Percentiles rank a stretch among this genome's conserved stretches.
Conservation (phyloP, 2,329 filamentous ascomycete species). For the Aspergillus brunneoviolaceus region DNA sequence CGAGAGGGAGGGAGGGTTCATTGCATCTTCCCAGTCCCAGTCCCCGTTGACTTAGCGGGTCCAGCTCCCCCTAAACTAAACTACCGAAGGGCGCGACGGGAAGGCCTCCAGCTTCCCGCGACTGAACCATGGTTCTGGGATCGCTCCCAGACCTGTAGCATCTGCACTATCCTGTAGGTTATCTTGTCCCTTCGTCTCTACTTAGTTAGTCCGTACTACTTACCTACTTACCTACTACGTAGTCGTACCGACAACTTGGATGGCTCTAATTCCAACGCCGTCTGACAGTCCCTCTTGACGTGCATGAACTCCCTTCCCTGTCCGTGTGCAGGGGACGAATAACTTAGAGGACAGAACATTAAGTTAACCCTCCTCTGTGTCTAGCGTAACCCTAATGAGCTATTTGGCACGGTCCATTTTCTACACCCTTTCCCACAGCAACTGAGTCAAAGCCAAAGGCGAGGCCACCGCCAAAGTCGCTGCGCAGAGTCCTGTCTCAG, state of each 20-base stretch:
- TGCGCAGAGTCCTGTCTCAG: background rate
- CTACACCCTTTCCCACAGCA: background rate
- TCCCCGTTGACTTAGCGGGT: constrained; percentile 24
- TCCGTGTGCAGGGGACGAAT: constrained; percentile 12
- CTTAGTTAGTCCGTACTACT: too few species aligned
- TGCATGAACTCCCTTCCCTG: constrained; percentile 25
- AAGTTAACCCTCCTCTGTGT: background rate
- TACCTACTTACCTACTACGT: too few species aligned
- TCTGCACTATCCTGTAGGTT: too few species aligned
- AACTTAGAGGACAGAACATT: constrained; percentile 1
- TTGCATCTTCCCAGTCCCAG: background rate
- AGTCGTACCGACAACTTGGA: constrained; percentile 26
- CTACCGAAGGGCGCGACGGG: constrained; percentile 14
- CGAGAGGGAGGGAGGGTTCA: too few species aligned
- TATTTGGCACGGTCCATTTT: background rate
- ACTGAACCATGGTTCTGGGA: constrained; percentile 39
- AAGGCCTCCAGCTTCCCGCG: constrained; percentile 26
- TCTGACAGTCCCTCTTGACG: constrained; percentile 14
- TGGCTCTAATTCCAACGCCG: constrained; percentile 14
- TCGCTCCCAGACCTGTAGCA: constrained; percentile 18
- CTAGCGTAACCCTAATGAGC: constrained; percentile 1
- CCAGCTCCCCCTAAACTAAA: background rate
- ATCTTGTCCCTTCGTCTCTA: too few species aligned
- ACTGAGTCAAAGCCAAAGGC: background rate
- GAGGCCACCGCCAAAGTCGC: background rate